Evolutionary conservation across 257 asterid species (phyloP), one percentile per base, ranked within the genome.

Genomic region (Solanum pennellii): DNA sequence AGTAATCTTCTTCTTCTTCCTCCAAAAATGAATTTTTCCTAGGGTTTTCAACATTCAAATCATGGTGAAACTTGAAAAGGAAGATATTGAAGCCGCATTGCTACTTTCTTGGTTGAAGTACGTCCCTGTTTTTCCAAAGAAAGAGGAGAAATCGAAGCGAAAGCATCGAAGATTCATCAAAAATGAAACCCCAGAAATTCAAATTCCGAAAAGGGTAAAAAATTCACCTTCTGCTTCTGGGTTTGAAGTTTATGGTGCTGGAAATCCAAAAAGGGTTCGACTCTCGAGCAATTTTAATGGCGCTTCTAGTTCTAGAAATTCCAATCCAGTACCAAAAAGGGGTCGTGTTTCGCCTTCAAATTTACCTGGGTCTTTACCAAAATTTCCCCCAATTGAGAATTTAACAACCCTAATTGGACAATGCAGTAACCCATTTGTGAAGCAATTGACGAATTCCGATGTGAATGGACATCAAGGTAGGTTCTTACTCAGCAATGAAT

Each of bases 351-450:
- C 12, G 31, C 71, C 71, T n/a, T 62, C 71, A 29, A n/a, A 76
- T 12, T 83, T 73, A 15, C 77, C 45, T 18, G 27, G 4, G 80
- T 72, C n/a, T 16, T 4, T 20, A 2, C 82, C 82, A 12, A 62
- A 12, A 56, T 31, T 14, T 1, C 89, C 89, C 3, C 88, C 88
- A 18, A 60, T 88, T 41, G 29, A 42, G 60, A 21, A 18, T 13
- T 27, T 88, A 33, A 21, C 5, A 6, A 74, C 56, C 12, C 12
- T 72, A 42, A 88, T 84, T 31, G 88, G 88, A 6, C 35, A 7
- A 74, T 88, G 89, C 69, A 84, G 88, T 31, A 62, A 59, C 27
- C 88, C 89, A 7, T 84, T 84, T 25, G 12, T 29, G 86, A 88
- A 88, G 49, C 87, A 88, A 59, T 52, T 88, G 87, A 73, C 85